phyloP scores from a whole-genome alignment of 495 filamentous ascomycete species.

The Xylaria castorea region DNA sequence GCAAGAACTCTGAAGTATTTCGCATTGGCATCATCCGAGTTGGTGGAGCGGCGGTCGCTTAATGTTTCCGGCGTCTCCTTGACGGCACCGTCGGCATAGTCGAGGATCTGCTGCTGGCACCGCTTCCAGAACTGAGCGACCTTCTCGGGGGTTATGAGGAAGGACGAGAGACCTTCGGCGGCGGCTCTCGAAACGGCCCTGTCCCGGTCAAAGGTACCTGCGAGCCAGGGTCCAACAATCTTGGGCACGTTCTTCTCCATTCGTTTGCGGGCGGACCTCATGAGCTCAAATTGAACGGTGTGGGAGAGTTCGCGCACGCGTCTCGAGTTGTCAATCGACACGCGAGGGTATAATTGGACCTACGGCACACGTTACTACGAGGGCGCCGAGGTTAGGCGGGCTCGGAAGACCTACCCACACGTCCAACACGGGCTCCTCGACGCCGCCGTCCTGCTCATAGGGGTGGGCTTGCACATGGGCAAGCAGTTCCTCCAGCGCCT shows the following conservation, averaged over 20 bases:
- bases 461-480: conserved; percentile 59
- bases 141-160: conserved; percentile 83
- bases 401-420: conserved; percentile 69
- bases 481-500: conserved; percentile 86
- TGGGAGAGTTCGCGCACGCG: conserved; percentile 87
- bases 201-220: conserved; percentile 86
- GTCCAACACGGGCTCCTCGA: conserved; percentile 79
- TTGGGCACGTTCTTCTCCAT: conserved; percentile 77
- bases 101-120: conserved; percentile 75
- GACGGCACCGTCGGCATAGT: conserved; percentile 79
- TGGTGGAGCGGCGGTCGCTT: conserved; percentile 85
- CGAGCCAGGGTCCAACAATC: conserved; percentile 85
- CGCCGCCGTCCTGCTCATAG: conserved; percentile 56
- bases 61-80: conserved; percentile 80
- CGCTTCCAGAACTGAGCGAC: conserved; percentile 73
- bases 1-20: conserved; percentile 85
- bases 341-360: conserved; percentile 84
- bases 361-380: conserved; percentile 44
- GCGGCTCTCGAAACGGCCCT: conserved; percentile 73
- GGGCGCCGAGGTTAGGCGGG: background rate
- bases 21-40: conserved; percentile 79
- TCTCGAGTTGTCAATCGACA: conserved; percentile 86
- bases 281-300: conserved; percentile 72
- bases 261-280: conserved; percentile 75
- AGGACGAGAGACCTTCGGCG: conserved; percentile 71